phyloP scores from a whole-genome alignment of 768 basidiomycete species.

The Termitomyces sp. region DNA sequence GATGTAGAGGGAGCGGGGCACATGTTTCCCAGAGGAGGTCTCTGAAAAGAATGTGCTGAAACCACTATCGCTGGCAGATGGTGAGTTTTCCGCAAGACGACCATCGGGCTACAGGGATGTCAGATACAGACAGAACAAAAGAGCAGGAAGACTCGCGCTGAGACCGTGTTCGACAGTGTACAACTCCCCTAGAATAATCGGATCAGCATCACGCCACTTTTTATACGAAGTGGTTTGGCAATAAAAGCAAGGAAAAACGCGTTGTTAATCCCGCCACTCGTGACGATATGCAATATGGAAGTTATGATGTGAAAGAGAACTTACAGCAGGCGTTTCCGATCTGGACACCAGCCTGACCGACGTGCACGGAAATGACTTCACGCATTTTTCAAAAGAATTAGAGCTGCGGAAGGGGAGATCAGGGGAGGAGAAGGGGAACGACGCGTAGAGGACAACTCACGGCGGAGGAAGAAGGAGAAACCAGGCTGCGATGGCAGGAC shows the following conservation, averaged over 20 bases:
- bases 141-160: constrained; percentile 57
- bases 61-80: constrained; percentile 72
- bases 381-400: constrained; percentile 53
- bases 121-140: constrained; percentile 11
- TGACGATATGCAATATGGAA: constrained; percentile 3
- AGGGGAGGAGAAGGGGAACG: constrained; percentile 16
- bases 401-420: constrained; percentile 23
- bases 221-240: neutral
- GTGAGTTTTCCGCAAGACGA: constrained; percentile 73
- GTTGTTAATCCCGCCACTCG: constrained; percentile 13
- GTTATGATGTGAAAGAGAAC: constrained; percentile 28
- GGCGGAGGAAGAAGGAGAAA: constrained; percentile 17
- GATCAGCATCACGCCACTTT: constrained; percentile 24
- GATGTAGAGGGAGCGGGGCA: constrained; percentile 95
- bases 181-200: constrained; percentile 74
- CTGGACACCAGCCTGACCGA: constrained; percentile 96
- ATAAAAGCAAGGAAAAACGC: constrained; percentile 14
- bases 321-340: constrained; percentile 95
- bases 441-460: constrained; percentile 31
- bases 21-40: constrained; percentile 90
- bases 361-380: constrained; percentile 95
- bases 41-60: constrained; percentile 99
- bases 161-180: constrained; percentile 98
- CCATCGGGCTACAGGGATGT: constrained; percentile 75
- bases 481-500: constrained; percentile 44